Percentiles rank a stretch among this genome's conserved stretches.
phyloP scores from a whole-genome alignment of 2,329 filamentous ascomycete species.

The Sporothrix mexicana region DNA sequence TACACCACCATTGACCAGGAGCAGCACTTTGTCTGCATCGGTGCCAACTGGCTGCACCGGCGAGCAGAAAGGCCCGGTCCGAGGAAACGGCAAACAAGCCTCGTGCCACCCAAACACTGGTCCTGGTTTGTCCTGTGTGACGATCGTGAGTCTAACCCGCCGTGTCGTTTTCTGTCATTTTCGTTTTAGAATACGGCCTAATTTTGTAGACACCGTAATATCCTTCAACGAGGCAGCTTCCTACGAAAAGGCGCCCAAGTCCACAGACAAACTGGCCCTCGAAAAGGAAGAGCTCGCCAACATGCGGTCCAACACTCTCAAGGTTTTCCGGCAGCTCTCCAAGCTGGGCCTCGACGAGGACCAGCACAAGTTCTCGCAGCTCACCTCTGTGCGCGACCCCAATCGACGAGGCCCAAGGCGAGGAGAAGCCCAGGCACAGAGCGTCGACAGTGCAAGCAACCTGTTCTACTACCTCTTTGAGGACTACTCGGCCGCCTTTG shows the following conservation, averaged over 20 bases:
- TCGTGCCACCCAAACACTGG: conserved; percentile 59
- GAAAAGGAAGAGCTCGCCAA: conserved; percentile 43
- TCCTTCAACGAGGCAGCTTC: conserved; percentile 68
- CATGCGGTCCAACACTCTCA: conserved; percentile 49
- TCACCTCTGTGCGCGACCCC: conserved; percentile 48
- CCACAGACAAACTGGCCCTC: conserved; percentile 39
- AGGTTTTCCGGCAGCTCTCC: conserved; percentile 50
- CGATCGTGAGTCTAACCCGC: conserved; percentile 55
- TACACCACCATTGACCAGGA: conserved; percentile 76
- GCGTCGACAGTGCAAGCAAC: conserved; percentile 60
- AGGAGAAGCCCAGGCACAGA: conserved; percentile 39
- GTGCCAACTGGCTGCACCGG: conserved; percentile 68
- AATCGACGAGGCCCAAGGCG: not conserved
- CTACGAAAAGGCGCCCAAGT: conserved; percentile 41
- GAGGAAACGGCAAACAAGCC: conserved; percentile 43
- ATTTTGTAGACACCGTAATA: conserved; percentile 65
- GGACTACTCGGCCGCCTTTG: conserved; percentile 66
- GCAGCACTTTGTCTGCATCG: conserved; percentile 68
- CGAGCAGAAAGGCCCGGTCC: conserved; percentile 36
- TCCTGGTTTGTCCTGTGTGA: conserved; percentile 73
- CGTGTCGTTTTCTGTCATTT: conserved; percentile 25
- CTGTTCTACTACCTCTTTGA: conserved; percentile 72
- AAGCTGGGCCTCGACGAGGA: conserved; percentile 47
- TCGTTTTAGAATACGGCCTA: too few relatives aligned
- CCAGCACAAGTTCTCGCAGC: conserved; percentile 50